Conservation (phyloP, 2,329 filamentous ascomycete genomes). For the Didymella lethalis region DNA sequence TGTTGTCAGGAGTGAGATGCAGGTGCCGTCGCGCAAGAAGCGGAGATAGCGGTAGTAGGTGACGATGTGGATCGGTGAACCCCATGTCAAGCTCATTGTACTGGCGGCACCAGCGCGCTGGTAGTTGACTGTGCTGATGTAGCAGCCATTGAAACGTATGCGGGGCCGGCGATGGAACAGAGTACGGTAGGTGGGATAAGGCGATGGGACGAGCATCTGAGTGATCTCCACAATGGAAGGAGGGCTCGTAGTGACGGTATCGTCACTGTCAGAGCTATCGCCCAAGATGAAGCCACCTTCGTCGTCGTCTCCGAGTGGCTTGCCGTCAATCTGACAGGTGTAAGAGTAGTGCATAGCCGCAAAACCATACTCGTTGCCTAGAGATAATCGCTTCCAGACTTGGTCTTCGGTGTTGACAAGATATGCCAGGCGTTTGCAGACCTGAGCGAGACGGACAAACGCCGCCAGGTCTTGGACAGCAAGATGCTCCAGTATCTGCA, state of each 20-base stretch:
- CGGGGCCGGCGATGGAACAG: slow-evolving; percentile 86
- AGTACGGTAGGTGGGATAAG: slow-evolving; percentile 58
- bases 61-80: slow-evolving; percentile 86
- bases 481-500: slow-evolving; percentile 77
- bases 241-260: slow-evolving; percentile 8
- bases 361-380: slow-evolving; percentile 78
- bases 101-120: slow-evolving; percentile 79
- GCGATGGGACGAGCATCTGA: slow-evolving; percentile 45
- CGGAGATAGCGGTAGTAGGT: slow-evolving; percentile 98
- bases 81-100: slow-evolving; percentile 75
- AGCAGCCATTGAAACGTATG: slow-evolving; percentile 92
- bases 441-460: slow-evolving; percentile 76
- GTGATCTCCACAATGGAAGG: slow-evolving; percentile 35
- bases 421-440: slow-evolving; percentile 88
- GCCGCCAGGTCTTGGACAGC: slow-evolving; percentile 78
- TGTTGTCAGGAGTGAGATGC: slow-evolving; percentile 81
- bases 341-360: slow-evolving; percentile 83
- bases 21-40: slow-evolving; percentile 89
- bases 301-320: slow-evolving; percentile 49
- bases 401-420: slow-evolving; percentile 83
- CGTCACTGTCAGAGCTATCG: slow-evolving; percentile 29
- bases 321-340: slow-evolving; percentile 66
- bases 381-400: slow-evolving; percentile 82
- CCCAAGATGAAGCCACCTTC: slow-evolving; percentile 44
- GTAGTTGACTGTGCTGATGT: slow-evolving; percentile 97